Percentiles rank a stretch among this genome's conserved stretches.
Conservation (phyloP, 495 filamentous ascomycete species). For the Podospora bellae-mahoneyi region DNA sequence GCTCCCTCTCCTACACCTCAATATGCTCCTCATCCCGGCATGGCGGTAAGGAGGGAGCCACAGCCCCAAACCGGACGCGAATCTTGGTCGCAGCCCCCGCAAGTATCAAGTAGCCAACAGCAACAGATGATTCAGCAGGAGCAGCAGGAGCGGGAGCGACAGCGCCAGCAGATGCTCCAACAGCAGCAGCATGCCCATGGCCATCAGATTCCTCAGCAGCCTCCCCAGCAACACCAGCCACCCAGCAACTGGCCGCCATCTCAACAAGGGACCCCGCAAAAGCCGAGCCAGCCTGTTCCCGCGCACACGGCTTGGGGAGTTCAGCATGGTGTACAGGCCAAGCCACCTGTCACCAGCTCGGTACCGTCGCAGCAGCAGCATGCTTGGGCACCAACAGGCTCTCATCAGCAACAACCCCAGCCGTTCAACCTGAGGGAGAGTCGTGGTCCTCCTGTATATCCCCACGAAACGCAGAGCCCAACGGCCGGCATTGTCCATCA, state of each 20-base stretch:
- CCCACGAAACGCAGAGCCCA: conserved; percentile 31
- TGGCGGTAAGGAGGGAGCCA: conserved; percentile 21
- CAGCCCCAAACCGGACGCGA: conserved; percentile 17
- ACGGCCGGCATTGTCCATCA: conserved; percentile 24
- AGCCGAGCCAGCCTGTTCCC: conserved; percentile 36
- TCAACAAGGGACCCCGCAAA: conserved; percentile 39
- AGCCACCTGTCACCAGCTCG: conserved; percentile 38
- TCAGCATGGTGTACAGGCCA: conserved; percentile 41
- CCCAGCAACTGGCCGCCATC: conserved; percentile 30
- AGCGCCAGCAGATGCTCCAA: conserved; percentile 31
- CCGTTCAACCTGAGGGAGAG: conserved; percentile 38
- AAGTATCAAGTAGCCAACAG: conserved; percentile 13
- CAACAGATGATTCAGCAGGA: conserved; percentile 23
- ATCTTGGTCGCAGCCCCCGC: conserved; percentile 21
- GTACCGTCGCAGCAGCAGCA: conserved; percentile 39
- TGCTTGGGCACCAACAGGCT: conserved; percentile 35
- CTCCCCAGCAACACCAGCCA: conserved; percentile 25
- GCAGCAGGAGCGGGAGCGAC: conserved; percentile 29
- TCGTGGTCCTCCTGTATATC: conserved; percentile 33
- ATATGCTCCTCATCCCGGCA: conserved; percentile 26
- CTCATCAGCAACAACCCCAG: conserved; percentile 34
- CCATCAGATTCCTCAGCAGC: conserved; percentile 18
- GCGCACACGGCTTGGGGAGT: conserved; percentile 44
- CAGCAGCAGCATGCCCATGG: background rate
- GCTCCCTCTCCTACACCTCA: conserved; percentile 29